A percentile compares a stretch with the other conserved stretches of the same genome.
phyloP scores from a whole-genome alignment of 257 asterid species.

The Nicotiana obtusifolia region DNA sequence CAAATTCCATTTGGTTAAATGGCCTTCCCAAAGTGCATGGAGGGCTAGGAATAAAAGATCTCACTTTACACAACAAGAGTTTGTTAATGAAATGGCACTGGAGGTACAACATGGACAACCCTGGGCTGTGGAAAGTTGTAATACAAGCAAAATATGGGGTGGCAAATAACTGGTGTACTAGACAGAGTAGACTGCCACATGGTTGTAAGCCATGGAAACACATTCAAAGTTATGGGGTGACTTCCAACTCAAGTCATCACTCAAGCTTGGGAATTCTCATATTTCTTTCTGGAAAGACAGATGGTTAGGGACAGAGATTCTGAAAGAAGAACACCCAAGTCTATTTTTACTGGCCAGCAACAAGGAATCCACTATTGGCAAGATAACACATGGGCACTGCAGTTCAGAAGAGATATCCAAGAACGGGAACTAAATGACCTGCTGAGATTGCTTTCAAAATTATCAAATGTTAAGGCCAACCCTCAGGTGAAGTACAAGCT shows the following conservation, averaged over 20 bases:
- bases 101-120: neutral
- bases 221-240: neutral
- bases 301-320: neutral
- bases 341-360: neutral
- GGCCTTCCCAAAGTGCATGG: neutral
- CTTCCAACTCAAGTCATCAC: neutral
- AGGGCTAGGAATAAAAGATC: neutral
- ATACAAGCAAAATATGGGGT: neutral
- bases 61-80: neutral
- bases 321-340: neutral
- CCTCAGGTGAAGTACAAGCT: neutral
- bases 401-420: neutral
- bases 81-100: neutral
- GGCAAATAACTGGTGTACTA: neutral
- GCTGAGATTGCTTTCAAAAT: neutral
- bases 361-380: neutral
- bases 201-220: neutral
- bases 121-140: neutral
- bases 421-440: neutral
- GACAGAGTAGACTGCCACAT: neutral
- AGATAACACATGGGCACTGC: neutral
- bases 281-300: neutral
- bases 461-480: neutral
- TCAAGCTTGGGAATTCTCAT: neutral
- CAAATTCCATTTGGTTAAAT: neutral